These are phyloP conservation scores for Apophysomyces trapeziformis DNA, from an alignment of 371 early-diverging fungal species.

Conservation along the genomic window DNA sequence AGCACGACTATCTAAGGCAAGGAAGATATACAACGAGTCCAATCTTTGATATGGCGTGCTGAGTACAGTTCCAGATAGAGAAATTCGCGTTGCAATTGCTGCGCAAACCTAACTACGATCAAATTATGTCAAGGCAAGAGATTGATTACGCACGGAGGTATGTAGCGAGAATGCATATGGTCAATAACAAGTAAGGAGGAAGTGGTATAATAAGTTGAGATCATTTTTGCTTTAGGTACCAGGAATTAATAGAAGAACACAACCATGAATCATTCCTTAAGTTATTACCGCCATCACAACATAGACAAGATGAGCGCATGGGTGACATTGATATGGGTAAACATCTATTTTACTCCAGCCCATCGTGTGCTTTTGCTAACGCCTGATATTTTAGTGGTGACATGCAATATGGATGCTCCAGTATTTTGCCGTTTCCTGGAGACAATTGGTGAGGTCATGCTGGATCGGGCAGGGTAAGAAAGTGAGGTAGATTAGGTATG, in stretches of 20 bases:
- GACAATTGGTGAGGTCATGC: slow-evolving; percentile 63
- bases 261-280: slow-evolving; percentile 59
- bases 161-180: neutral
- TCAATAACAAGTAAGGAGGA: neutral
- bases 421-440: slow-evolving; percentile 71
- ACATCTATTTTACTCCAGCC: neutral
- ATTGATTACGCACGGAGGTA: slow-evolving; percentile 56
- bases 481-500: too few relatives aligned
- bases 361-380: neutral
- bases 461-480: slow-evolving; percentile 32
- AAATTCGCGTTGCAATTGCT: slow-evolving; percentile 46
- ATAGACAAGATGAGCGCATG: slow-evolving; percentile 54
- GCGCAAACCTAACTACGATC: slow-evolving; percentile 30
- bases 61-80: slow-evolving; percentile 49
- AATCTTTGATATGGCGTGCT: neutral
- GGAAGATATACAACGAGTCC: neutral
- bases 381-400: slow-evolving; percentile 49
- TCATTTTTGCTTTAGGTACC: slow-evolving; percentile 29
- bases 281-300: slow-evolving; percentile 57
- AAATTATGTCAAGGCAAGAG: slow-evolving; percentile 53
- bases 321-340: slow-evolving; percentile 42
- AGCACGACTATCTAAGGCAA: slow-evolving; percentile 68
- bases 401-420: slow-evolving; percentile 71
- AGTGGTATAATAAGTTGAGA: neutral
- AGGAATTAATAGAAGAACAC: slow-evolving; percentile 45